A percentile compares a stretch with the other conserved stretches of the same genome.
phyloP scores from a whole-genome alignment of 164 flowering plant genomes.

The Sedum album region DNA sequence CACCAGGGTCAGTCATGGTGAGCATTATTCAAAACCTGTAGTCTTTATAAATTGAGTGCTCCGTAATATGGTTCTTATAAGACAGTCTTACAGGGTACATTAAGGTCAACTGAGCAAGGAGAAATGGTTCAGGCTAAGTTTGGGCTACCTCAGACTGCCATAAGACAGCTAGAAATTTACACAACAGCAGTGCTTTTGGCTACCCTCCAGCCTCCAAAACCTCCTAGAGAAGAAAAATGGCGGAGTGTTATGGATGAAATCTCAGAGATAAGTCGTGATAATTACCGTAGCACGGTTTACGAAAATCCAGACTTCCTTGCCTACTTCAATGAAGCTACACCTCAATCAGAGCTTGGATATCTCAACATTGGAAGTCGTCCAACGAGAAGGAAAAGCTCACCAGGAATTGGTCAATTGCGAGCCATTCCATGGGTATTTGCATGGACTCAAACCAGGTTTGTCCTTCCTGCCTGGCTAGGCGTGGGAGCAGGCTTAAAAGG shows the following conservation, averaged over 20 bases:
- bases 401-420: slow-evolving; percentile 79
- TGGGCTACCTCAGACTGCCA: slow-evolving; percentile 80
- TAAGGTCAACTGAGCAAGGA: slow-evolving; percentile 97
- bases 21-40: slow-evolving; percentile 10
- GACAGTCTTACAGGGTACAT: slow-evolving; percentile 57
- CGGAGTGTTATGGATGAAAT: slow-evolving; percentile 85
- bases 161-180: slow-evolving; percentile 86
- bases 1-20: slow-evolving; percentile 98
- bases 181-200: slow-evolving; percentile 93
- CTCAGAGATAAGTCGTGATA: slow-evolving; percentile 68
- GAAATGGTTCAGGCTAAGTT: slow-evolving; percentile 99
- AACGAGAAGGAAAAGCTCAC: slow-evolving; percentile 63
- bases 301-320: slow-evolving; percentile 82
- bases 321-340: slow-evolving; percentile 93
- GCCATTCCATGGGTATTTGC: slow-evolving; percentile 97
- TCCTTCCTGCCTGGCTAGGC: slow-evolving; percentile 96
- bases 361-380: slow-evolving; percentile 98
- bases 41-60: background rate
- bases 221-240: slow-evolving; percentile 91
- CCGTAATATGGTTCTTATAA: background rate
- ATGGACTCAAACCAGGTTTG: slow-evolving; percentile 92
- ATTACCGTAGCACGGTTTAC: slow-evolving; percentile 69
- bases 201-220: slow-evolving; percentile 71
- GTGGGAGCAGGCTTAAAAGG: slow-evolving; percentile 82
- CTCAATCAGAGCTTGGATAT: slow-evolving; percentile 87